Evolutionary conservation across 192 early-diverging fungal genomes (phyloP), one percentile per base, ranked within the genome.

Genomic region (Umbelopsis isabellina): DNA sequence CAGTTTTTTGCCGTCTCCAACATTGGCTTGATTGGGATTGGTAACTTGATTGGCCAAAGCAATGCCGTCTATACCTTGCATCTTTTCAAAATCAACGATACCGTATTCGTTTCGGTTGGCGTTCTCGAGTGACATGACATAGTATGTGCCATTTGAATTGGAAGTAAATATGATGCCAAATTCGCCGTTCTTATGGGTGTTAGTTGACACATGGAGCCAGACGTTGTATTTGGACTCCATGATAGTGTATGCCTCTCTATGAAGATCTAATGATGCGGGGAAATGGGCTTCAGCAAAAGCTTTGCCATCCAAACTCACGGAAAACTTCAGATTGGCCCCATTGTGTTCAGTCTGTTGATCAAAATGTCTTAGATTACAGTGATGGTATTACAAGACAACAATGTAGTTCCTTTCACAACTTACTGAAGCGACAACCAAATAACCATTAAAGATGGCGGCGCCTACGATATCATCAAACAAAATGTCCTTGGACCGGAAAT

Each of bases 71-170:
- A 98, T 84, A 12, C 93, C 95, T 25, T 91, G 89, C 82, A 94
- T 90, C 65, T 92, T 93, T 74, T 96, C 95, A 84, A 95, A 96
- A 75, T 99, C 97, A 1, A 97, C 96, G 50, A 89, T 83, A n/a
- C 91, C 91, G 20, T 52, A 55, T 22, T 86, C 82, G 44, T 88
- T 88, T 68, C 94, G 86, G 75, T 96, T 95, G 16, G 93, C 90
- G 44, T 90, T 72, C 49, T 86, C 82, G 27, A 94, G 84, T 1
- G 91, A 87, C 11, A 81, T 72, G 10, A 88, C 88, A 76, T 88
- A 98, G 70, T 86, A 95, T 0, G 89, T 91, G 58, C 96, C 97
- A 64, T 97, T 91, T 9, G 90, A 91, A 79, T 96, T 93, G 64
- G 96, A 97, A 21, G 89, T 88, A 75, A 95, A 94, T n/a, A 99